Percentiles rank a stretch among this genome's conserved stretches.
phyloP scores from a whole-genome alignment of 192 early-diverging fungal genomes.

The Coemansia sp. region DNA sequence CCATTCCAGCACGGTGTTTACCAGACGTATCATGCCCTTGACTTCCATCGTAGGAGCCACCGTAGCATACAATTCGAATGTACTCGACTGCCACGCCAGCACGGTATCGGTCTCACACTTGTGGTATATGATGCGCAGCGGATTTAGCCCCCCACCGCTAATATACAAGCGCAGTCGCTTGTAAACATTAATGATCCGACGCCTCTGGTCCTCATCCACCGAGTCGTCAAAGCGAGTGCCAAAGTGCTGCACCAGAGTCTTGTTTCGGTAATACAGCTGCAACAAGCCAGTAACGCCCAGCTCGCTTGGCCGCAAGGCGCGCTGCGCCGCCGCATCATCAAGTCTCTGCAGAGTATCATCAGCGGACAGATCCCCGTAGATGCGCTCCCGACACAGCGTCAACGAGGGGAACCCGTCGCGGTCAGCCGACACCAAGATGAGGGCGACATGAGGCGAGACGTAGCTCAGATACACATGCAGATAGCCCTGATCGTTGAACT shows the following conservation, averaged over 20 bases:
- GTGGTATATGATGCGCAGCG: constrained; percentile 40
- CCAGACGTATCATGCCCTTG: constrained; percentile 60
- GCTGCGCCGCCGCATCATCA: constrained; percentile 55
- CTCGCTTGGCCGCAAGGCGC: constrained; percentile 43
- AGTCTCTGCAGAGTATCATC: constrained; percentile 50
- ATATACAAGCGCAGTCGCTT: constrained; percentile 54
- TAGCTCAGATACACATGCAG: constrained; percentile 86
- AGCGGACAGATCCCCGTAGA: constrained; percentile 51
- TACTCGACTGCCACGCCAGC: constrained; percentile 55
- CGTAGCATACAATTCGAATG: constrained; percentile 75
- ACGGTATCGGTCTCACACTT: constrained; percentile 17
- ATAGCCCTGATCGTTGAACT: constrained; percentile 85
- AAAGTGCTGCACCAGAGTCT: constrained; percentile 47
- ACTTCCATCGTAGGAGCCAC: constrained; percentile 64
- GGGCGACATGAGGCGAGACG: constrained; percentile 67
- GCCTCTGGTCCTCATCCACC: constrained; percentile 17
- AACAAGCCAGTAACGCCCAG: constrained; percentile 28
- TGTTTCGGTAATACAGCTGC: constrained; percentile 46
- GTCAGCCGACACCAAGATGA: constrained; percentile 75
- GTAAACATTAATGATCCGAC: constrained; percentile 61
- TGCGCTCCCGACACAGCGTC: constrained; percentile 62
- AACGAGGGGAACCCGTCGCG: constrained; percentile 84
- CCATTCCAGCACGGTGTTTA: constrained; percentile 74
- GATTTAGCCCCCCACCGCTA: constrained; percentile 23
- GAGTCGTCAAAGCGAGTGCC: constrained; percentile 39